Base-by-base conservation (phyloP, 371 early-diverging fungal species). In the Blakeslea trispora region DNA sequence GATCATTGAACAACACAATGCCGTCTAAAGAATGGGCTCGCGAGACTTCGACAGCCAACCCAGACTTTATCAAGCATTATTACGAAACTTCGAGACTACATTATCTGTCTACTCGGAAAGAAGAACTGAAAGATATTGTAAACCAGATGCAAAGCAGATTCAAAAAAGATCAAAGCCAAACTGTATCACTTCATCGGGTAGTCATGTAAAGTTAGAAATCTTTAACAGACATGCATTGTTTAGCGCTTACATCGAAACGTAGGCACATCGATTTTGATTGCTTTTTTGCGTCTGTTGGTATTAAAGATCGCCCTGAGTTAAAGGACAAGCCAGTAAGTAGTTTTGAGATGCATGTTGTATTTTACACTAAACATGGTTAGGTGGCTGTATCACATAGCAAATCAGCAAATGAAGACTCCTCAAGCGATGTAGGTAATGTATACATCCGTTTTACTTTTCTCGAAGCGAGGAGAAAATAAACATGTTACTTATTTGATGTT, bases 231-330 rank as follows among this genome's bases (percentile, higher is more conserved):
- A n/a, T 17, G 5, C 19, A 59, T 49, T n/a, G 4, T n/a, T 8
- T 22, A 44, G 0, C 8, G 35, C 7, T 42, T 9, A 15, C 19
- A 32, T 5, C 18, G 34, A n/a, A 34, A 53, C 3, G 69, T 74
- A 86, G 91, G 85, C 95, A 97, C 65, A 71, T 94, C 18, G 98
- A 96, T 63, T 88, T 97, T 69, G 98, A 97, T 72, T 92, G 93
- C 62, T 97, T 95, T 61, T 96, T 95, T 68, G 93, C 87, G 0
- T 89, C 93, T 0, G 92, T 90, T 0, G 88, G 92, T 0, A 65
- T 92, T 13, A 73, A 84, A 34, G 81, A 77, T 15, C 75, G 85
- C 5, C 93, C 91, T 2, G 73, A 90, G 35, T 65, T 91, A 2
- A 61, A 42, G 21, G 69, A 77, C 40, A 71, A 69, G 52, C 91